Percentiles rank a stretch among this genome's conserved stretches.
phyloP scores from a whole-genome alignment of 176 grass and related monocot genomes.

The Cenchrus fungigraminus region DNA sequence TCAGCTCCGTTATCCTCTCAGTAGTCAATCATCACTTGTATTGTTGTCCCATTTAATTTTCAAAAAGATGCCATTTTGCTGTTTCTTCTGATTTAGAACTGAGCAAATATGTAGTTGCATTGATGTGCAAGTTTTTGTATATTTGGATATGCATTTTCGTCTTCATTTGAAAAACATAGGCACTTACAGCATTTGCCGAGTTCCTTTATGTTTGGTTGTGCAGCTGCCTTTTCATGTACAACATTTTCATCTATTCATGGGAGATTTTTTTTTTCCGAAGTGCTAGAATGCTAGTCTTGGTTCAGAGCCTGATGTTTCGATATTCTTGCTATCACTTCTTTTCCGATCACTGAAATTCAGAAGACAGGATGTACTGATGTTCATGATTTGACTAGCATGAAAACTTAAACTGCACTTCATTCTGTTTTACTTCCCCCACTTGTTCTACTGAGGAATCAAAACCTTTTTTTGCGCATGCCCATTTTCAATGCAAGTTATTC shows the following conservation, averaged over 20 bases:
- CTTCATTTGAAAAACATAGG: not conserved
- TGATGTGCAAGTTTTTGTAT: slow-evolving; percentile 2
- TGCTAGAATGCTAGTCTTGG: slow-evolving; percentile 1
- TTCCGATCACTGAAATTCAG: not conserved
- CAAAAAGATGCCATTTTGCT: slow-evolving; percentile 10
- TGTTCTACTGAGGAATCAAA: not conserved
- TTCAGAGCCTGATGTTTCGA: slow-evolving; percentile 15
- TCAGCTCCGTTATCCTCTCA: not conserved
- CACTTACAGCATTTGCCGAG: not conserved
- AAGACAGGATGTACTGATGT: slow-evolving; percentile 1
- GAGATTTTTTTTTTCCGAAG: not conserved
- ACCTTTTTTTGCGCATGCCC: not conserved
- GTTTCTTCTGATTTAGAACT: slow-evolving; percentile 25
- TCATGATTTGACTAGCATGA: slow-evolving; percentile 1
- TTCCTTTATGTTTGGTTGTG: not conserved
- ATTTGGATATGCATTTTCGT: not conserved
- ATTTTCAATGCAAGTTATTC: slow-evolving; percentile 15
- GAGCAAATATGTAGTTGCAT: slow-evolving; percentile 8
- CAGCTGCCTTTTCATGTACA: not conserved
- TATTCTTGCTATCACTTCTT: not conserved
- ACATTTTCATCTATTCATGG: not conserved
- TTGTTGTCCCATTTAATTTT: slow-evolving; percentile 1
- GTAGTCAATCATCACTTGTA: not conserved
- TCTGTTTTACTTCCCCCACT: not conserved
- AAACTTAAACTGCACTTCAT: not conserved